Conservation (phyloP, 371 early-diverging fungal genomes). For the Mortierella sp. region DNA sequence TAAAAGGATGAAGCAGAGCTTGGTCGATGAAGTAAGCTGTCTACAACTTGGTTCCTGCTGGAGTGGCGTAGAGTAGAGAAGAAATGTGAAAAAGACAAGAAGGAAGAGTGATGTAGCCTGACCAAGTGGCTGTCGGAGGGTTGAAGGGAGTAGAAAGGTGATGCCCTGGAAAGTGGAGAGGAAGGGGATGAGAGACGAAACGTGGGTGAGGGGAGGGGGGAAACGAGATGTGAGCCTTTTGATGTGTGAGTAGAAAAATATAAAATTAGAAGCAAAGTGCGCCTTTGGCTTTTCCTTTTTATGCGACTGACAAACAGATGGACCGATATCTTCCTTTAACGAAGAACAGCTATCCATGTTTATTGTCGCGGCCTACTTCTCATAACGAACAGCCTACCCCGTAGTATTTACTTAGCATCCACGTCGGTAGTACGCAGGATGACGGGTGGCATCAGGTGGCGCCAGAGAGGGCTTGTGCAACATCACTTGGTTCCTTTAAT, state of each 20-base stretch:
- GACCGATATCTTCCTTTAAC: background rate
- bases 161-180: background rate
- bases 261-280: background rate
- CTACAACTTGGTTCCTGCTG: background rate
- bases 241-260: background rate
- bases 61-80: background rate
- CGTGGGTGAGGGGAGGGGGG: constrained; percentile 2
- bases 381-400: background rate
- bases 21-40: constrained; percentile 1
- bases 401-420: background rate
- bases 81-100: background rate
- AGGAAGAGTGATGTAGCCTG: background rate
- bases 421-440: background rate
- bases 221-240: constrained; percentile 8
- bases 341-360: background rate
- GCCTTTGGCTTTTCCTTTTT: background rate
- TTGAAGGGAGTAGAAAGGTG: background rate
- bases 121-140: too few species aligned
- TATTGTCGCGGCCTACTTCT: background rate
- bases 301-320: constrained; percentile 2
- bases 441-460: too few species aligned
- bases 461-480: background rate
- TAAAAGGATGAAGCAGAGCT: background rate
- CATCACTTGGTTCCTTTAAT: too few species aligned
- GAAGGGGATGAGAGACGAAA: constrained; percentile 21